Percentiles rank a stretch among this genome's conserved stretches.
Conservation (phyloP, 257 asterid species). For the Coffea canephora region DNA sequence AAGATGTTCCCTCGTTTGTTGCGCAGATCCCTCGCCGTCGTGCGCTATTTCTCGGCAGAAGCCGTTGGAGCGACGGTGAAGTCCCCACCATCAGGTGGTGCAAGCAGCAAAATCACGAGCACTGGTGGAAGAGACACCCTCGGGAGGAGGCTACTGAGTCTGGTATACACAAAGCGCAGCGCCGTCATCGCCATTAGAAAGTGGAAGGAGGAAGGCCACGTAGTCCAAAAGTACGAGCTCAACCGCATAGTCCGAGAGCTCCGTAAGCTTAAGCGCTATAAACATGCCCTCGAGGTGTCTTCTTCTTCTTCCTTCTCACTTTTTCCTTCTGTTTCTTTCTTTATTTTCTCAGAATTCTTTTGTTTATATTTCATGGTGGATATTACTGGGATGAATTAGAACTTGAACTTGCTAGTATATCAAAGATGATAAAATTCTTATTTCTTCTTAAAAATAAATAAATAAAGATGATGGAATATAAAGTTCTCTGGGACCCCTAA, state of each 20-base stretch:
- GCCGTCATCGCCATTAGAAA: conserved; percentile 66
- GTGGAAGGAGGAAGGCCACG: conserved; percentile 87
- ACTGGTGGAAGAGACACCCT: conserved; percentile 55
- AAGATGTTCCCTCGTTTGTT: conserved; percentile 44
- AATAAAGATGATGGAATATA: background rate
- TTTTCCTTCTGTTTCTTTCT: background rate
- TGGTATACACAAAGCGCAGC: conserved; percentile 69
- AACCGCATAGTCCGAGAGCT: conserved; percentile 89
- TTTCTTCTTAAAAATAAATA: too few relatives aligned
- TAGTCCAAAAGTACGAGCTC: conserved; percentile 71
- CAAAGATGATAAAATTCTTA: background rate
- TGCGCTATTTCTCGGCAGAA: conserved; percentile 53
- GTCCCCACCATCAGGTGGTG: conserved; percentile 15
- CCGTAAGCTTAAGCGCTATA: conserved; percentile 67
- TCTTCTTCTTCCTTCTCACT: background rate
- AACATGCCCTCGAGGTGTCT: conserved; percentile 86
- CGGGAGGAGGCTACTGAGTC: conserved; percentile 66
- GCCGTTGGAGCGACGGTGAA: conserved; percentile 34
- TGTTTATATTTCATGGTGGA: background rate
- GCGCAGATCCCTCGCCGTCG: conserved; percentile 60
- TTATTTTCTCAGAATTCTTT: background rate
- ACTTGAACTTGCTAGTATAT: background rate
- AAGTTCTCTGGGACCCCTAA: background rate
- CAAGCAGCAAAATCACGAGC: conserved; percentile 8
- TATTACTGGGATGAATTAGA: background rate